Conservation (phyloP, 139 green algal genomes). For the Chlamydomonas sphaeroides region DNA sequence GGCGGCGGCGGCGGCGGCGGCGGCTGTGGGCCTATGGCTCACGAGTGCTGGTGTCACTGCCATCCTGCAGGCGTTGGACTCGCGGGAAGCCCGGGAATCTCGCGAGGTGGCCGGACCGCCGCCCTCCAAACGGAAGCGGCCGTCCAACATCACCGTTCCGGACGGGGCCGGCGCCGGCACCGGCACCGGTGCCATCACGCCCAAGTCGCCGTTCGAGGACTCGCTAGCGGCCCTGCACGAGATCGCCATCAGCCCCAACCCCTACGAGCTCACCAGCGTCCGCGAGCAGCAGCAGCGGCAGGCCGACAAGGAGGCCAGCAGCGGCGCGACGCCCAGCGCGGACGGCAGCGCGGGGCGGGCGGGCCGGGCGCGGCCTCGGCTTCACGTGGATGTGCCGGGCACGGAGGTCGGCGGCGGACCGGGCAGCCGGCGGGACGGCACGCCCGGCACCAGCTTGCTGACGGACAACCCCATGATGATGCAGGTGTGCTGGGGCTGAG, state of each 20-base stretch:
- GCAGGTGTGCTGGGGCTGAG: slow-evolving; percentile 13
- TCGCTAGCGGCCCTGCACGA: slow-evolving; percentile 55
- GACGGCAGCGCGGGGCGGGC: not conserved
- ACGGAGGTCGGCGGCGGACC: not conserved
- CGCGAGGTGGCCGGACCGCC: too few species aligned
- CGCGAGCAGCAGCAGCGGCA: slow-evolving; percentile 15
- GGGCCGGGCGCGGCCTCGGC: slow-evolving; percentile 7
- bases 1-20: too few species aligned
- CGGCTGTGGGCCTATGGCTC: too few species aligned
- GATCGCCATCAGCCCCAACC: slow-evolving; percentile 49
- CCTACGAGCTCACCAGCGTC: slow-evolving; percentile 27
- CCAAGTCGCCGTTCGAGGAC: slow-evolving; percentile 55
- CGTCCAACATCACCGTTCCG: slow-evolving; percentile 14
- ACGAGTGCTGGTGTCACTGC: too few species aligned
- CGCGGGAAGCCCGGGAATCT: too few species aligned
- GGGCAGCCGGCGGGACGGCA: slow-evolving; percentile 1
- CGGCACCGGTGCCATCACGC: slow-evolving; percentile 13
- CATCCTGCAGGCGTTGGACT: too few species aligned
- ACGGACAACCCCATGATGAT: slow-evolving; percentile 24
- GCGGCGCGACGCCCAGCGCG: not conserved
- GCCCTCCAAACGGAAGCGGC: slow-evolving; percentile 27
- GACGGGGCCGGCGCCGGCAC: not conserved
- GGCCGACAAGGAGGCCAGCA: not conserved
- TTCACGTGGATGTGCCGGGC: slow-evolving; percentile 34
- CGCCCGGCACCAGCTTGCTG: not conserved